These are phyloP conservation scores for Globisporangium cystogenes DNA, from an alignment of 352 stramenopile genomes.

Conservation along the genomic window DNA sequence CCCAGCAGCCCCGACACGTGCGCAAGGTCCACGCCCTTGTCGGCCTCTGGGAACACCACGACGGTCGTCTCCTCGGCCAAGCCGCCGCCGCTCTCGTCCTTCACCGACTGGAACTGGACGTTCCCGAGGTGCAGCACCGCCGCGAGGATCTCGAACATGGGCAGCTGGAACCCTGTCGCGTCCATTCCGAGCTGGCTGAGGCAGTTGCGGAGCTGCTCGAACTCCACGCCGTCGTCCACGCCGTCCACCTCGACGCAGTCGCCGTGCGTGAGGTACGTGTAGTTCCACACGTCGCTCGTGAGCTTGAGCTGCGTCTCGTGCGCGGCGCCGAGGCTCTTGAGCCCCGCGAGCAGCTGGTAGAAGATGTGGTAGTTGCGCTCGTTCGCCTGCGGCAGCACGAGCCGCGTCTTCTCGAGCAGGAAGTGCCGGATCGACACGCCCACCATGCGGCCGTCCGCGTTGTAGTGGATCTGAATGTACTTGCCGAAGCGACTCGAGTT, in stretches of 20 bases:
- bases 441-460: conserved; percentile 59
- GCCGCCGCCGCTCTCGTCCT: background rate
- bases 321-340: conserved; percentile 23
- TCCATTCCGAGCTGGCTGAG: conserved; percentile 70
- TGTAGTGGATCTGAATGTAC: conserved; percentile 88
- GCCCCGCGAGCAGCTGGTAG: conserved; percentile 61
- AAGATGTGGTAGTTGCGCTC: conserved; percentile 87
- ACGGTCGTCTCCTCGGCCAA: conserved; percentile 26
- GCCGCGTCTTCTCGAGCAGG: conserved; percentile 71
- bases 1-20: conserved; percentile 56
- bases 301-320: conserved; percentile 24
- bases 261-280: conserved; percentile 63
- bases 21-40: conserved; percentile 44
- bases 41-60: conserved; percentile 47
- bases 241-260: conserved; percentile 74
- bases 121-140: conserved; percentile 73
- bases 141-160: conserved; percentile 69
- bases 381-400: conserved; percentile 58
- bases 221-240: conserved; percentile 66
- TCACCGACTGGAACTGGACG: conserved; percentile 40
- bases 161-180: conserved; percentile 45
- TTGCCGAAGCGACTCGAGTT: conserved; percentile 90
- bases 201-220: conserved; percentile 57
- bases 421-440: conserved; percentile 78
- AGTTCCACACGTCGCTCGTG: conserved; percentile 52